A percentile compares a stretch with the other conserved stretches of the same genome.
phyloP scores from a whole-genome alignment of 257 asterid species.

The Solanum chiquidenum region DNA sequence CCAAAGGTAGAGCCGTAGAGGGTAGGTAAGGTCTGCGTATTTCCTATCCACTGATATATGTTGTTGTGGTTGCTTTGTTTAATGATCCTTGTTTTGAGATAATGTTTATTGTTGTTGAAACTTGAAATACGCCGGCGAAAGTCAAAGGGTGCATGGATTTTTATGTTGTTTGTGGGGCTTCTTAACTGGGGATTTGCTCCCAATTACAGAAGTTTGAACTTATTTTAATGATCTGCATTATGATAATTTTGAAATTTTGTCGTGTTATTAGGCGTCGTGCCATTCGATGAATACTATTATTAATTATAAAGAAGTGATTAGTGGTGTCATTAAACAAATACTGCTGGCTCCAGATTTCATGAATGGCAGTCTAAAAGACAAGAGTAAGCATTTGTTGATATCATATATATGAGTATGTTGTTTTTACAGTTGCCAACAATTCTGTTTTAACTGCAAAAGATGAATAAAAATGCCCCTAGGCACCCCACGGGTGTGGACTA shows the following conservation, averaged over 20 bases:
- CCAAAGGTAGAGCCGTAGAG: not conserved
- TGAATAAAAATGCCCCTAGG: not conserved
- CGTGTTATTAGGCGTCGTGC: not conserved
- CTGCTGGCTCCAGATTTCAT: constrained; percentile 10
- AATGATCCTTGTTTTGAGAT: not conserved
- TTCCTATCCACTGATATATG: not conserved
- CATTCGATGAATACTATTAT: constrained; percentile 10
- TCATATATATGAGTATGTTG: not conserved
- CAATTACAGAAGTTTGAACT: constrained; percentile 19
- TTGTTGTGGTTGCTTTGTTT: not conserved
- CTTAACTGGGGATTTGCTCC: constrained; percentile 28
- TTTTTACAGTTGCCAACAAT: not conserved
- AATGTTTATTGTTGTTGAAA: constrained; percentile 13
- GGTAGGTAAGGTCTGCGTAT: not conserved
- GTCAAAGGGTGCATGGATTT: constrained; percentile 28
- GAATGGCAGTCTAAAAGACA: not conserved
- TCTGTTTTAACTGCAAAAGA: not conserved
- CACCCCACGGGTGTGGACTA: fast-evolving
- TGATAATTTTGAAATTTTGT: constrained; percentile 6
- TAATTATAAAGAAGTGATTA: constrained; percentile 1
- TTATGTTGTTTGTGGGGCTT: constrained; percentile 4
- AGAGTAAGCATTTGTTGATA: constrained; percentile 6
- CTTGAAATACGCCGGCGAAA: constrained; percentile 31
- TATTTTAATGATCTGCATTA: constrained; percentile 10
- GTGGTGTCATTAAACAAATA: not conserved